Evolutionary conservation across 805 yeast genomes (phyloP), one percentile per base, ranked within the genome.

Genomic region (Spathaspora gorwiae): DNA sequence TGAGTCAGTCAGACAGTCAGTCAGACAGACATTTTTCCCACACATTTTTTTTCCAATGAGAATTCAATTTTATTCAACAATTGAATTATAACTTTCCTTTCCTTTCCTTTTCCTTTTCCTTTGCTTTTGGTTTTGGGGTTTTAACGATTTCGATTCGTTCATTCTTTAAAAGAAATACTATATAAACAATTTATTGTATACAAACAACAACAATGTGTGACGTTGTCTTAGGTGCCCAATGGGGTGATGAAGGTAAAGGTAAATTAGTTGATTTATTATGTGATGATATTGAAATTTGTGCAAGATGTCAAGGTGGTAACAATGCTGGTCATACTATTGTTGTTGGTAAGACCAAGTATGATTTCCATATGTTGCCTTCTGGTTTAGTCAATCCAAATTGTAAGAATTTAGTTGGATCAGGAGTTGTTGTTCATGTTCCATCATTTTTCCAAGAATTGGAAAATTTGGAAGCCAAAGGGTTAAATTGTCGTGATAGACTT

Each of bases 191-290:
- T n/a, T 29, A 19, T 27, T 12, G 34, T 7, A 34, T 34, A 9
- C 27, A 10, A 10, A 6, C 5, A 15, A 26, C 7, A 31, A 49
- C 19, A 13, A 84, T 84, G 90, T 84, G 87, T 65, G 86, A 84
- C 73, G 98, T 94, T 53, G 99, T 94, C 45, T 78, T 94, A 60
- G 99, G 99, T 48, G 75, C 98, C 70, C 99, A 94, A 72, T 94
- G 99, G 99, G 99, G 99, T 53, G 99, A 94, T 64, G 99, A 94
- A 80, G 99, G 99, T 64, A 94, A 94, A 66, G 99, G 99, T 47
- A 94, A 94, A 70, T 79, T 94, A 47, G 99, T 94, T 41, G 99
- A 94, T 65, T 75, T 94, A 46, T 78, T 94, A 43, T 95, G 98
- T 70, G 98, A 92, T 60, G 83, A 88, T 54, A 85, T 94, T 57